Base-by-base conservation (phyloP, 1,139 yeast species). In the Scheffersomyces insectosa region DNA sequence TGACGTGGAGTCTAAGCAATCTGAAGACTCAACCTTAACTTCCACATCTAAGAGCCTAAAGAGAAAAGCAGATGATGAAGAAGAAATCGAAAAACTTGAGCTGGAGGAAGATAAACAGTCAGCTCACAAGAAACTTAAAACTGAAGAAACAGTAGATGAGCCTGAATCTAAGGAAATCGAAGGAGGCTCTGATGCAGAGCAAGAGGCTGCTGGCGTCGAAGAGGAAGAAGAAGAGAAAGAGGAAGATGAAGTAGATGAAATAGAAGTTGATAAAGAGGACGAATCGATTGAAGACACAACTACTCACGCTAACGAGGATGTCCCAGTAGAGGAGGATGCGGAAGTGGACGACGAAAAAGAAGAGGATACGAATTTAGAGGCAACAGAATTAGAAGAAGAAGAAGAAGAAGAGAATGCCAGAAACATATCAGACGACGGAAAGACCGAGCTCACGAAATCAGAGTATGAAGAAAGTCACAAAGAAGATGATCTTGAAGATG, bases 251-350 rank as follows among this genome's bases (percentile, higher is more conserved):
- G 47, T 43, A 12, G 54, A 46, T 14, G 46, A 40, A 33, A 47
- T 40, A 2, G 50, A 40, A 15, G 46, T 43, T 3, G 50, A 47
- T 3, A 47, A 43, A 14, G 49, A 38, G 11, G 51, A 40, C 29
- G 52, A 41, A 28, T 31, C 37, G 20, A 38, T 42, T 30, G 37
- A 41, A 36, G 49, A 46, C 31, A 47, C 40, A 33, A 46, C 40
- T 34, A 20, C 25, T 5, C 25, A 3, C 16, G 16, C 16, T 16
- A 20, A 6, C 16, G 55, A 46, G 25, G 50, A 46, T 11, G 54
- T 42, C 13, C 37, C 45, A 7, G 47, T 46, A 33, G 47, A 47
- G 8, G 52, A 51, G n/a, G 52, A 47, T 20, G 50, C 42, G 7
- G 55, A 45, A 15, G 45, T 41, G 4, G 54, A 47, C 4, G 53